Percentiles rank a stretch among this genome's conserved stretches.
phyloP scores from a whole-genome alignment of 495 filamentous ascomycete species.

The Rostrohypoxylon terebratum region DNA sequence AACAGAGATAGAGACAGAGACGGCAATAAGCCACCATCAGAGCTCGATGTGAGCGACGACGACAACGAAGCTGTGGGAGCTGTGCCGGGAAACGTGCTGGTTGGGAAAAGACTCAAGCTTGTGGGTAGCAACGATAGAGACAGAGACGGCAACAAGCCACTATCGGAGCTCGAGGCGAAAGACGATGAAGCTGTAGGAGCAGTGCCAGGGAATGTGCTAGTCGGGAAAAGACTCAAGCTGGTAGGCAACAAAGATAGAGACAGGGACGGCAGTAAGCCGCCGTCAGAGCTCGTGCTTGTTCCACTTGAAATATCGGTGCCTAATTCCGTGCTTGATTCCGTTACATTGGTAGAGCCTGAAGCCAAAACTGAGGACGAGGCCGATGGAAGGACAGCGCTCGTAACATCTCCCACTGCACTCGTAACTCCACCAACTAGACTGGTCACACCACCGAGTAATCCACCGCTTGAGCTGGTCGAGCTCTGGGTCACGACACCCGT shows the following conservation, averaged over 20 bases:
- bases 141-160: conserved; percentile 28
- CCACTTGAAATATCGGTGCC: conserved; percentile 3
- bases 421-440: conserved; percentile 40
- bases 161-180: conserved; percentile 9
- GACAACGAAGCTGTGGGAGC: conserved; percentile 39
- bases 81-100: conserved; percentile 39
- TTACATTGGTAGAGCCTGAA: conserved; percentile 30
- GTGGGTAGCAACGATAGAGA: conserved; percentile 19
- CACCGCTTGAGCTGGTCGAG: conserved; percentile 37
- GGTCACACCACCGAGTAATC: conserved; percentile 36
- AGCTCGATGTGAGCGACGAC: no score
- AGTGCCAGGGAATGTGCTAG: conserved; percentile 40
- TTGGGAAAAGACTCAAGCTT: conserved; percentile 27
- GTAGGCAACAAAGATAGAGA: conserved; percentile 16
- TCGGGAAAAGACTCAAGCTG: conserved; percentile 27
- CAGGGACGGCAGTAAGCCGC: conserved; percentile 26
- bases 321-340: conserved; percentile 28
- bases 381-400: conserved; percentile 34
- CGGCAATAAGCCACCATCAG: conserved; percentile 23
- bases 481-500: conserved; percentile 50
- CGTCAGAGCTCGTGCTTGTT: conserved; percentile 8
- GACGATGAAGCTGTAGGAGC: conserved; percentile 39
- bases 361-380: conserved; percentile 22
- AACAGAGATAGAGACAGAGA: conserved; percentile 21
- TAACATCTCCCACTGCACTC: conserved; percentile 32